A percentile compares a stretch with the other conserved stretches of the same genome.
Conservation (phyloP, 768 basidiomycete genomes). For the Clathrus columnatus region DNA sequence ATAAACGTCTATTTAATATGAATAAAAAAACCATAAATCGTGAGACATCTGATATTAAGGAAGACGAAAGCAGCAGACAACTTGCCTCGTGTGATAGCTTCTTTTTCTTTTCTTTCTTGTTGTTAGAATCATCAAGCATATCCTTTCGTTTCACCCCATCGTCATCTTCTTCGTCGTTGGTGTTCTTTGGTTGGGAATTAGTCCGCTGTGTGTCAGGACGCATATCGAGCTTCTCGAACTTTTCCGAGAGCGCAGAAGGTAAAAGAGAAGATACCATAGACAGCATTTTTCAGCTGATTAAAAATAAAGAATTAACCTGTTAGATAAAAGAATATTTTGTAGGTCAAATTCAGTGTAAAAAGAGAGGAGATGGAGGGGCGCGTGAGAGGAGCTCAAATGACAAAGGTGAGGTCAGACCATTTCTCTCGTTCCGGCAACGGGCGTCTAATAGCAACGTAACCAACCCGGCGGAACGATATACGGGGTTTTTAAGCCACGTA, state of each 20-base stretch:
- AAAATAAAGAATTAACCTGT: neutral
- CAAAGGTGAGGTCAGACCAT: slow-evolving; percentile 2
- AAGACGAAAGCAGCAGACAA: slow-evolving; percentile 3
- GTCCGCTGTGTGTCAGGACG: slow-evolving; percentile 21
- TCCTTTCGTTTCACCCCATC: slow-evolving; percentile 22
- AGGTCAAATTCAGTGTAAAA: neutral
- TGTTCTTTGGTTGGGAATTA: slow-evolving; percentile 18
- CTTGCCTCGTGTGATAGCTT: slow-evolving; percentile 42
- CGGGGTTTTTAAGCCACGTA: too few species aligned
- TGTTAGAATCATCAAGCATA: neutral
- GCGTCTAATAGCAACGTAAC: neutral
- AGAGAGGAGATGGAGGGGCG: neutral
- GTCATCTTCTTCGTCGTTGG: slow-evolving; percentile 20
- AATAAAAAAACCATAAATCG: slow-evolving; percentile 6
- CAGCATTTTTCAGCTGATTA: slow-evolving; percentile 30
- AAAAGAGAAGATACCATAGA: slow-evolving; percentile 43
- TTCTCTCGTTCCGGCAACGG: neutral
- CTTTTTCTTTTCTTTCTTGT: slow-evolving; percentile 34
- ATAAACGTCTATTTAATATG: slow-evolving; percentile 62
- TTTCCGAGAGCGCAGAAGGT: slow-evolving; percentile 31
- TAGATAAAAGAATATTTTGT: neutral
- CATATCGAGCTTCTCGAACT: slow-evolving; percentile 2
- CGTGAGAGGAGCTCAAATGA: neutral
- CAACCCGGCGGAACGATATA: neutral
- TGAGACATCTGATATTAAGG: neutral